Conservation (phyloP, 768 basidiomycete genomes). For the Termitomyces sp. region DNA sequence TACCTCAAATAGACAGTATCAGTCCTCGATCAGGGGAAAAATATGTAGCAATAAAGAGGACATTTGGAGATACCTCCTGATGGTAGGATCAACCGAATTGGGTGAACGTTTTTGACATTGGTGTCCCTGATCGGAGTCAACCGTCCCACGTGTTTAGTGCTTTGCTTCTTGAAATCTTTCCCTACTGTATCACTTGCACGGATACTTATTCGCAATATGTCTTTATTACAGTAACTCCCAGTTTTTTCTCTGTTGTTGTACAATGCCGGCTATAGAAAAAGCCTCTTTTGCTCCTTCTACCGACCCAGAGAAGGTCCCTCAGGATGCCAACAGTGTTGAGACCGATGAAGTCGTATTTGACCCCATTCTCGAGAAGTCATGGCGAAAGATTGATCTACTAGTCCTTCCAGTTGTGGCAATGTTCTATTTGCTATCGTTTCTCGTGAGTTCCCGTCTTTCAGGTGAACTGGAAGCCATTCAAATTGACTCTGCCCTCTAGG, state of each 20-base stretch:
- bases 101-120: not conserved
- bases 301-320: constrained; percentile 19
- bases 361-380: constrained; percentile 27
- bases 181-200: too few relatives aligned
- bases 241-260: not conserved
- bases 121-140: not conserved
- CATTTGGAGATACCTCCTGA: too few relatives aligned
- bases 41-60: too few relatives aligned
- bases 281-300: not conserved
- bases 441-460: constrained; percentile 37
- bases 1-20: too few relatives aligned
- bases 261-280: not conserved
- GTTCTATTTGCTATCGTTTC: constrained; percentile 32
- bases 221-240: not conserved
- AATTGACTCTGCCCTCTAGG: constrained; percentile 16
- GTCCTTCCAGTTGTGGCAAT: constrained; percentile 30
- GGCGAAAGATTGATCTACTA: constrained; percentile 31
- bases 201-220: not conserved
- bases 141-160: not conserved
- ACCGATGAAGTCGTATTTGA: constrained; percentile 16
- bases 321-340: constrained; percentile 17
- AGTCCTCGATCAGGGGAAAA: too few relatives aligned
- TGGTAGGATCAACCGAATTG: too few relatives aligned
- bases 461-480: constrained; percentile 17
- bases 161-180: not conserved